Evolutionary conservation across 768 basidiomycete species (phyloP), one percentile per base, ranked within the genome.

Genomic region (Trametes villosa): DNA sequence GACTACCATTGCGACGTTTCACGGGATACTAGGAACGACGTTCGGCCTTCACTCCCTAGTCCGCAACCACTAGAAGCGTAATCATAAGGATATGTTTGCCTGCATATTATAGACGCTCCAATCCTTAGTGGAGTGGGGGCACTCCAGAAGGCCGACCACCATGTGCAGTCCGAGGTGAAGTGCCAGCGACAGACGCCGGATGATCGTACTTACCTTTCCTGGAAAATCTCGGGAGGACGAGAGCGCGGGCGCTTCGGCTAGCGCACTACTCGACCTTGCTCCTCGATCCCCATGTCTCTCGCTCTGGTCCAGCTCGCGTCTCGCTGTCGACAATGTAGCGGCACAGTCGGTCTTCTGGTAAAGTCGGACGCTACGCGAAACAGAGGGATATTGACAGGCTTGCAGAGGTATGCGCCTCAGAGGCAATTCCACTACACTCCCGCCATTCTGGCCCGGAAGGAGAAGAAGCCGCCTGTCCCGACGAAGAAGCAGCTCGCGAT

Each of bases 401-500:
- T 26, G 42, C 27, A 62, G 66, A 48, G 49, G 58, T 59, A 59
- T 36, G 24, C 57, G 24, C 57, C 56, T n/a, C 33, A 62, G 27
- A 80, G 85, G 46, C 75, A 76, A 47, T 89, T 91, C 69, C 83
- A 82, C 27, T 82, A 82, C 3, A 85, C 77, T 24, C 74, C 73
- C 47, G 69, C 74, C 62, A 67, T 79, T 29, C 74, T 84, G 40
- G 83, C 77, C 8, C 83, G 81, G 61, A 79, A 80, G 56, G 77
- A 81, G 55, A 83, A 83, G 67, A 71, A 61, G 47, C 72, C 79
- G n/a, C 85, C 83, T 17, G 86, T 86, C 15, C 53, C 46, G 26
- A 49, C 62, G 1, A 92, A 92, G 75, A 87, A 87, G 68, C 84
- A 87, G 22, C 77, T 84, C 30, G 88, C 86, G 30, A 84, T 88